Conservation (phyloP, 2,329 filamentous ascomycete genomes). For the Teratosphaeriaceae sp. region DNA sequence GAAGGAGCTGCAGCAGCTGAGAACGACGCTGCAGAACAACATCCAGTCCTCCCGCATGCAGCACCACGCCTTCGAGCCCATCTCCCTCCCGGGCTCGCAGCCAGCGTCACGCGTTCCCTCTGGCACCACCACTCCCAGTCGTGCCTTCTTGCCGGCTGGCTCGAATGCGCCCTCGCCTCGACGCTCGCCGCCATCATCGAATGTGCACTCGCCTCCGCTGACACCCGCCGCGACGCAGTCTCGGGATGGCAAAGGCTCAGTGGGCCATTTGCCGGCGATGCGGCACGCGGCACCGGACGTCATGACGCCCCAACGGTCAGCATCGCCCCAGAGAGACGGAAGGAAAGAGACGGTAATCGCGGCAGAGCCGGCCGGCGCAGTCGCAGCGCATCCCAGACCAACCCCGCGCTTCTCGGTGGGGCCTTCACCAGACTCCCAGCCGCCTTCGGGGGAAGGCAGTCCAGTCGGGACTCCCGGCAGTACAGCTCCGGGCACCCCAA, state of each 20-base stretch:
- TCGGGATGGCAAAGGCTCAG: slow-evolving; percentile 40
- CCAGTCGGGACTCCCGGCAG: slow-evolving; percentile 53
- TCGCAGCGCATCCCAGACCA: slow-evolving; percentile 42
- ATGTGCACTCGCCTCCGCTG: slow-evolving; percentile 80
- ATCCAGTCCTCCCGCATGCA: slow-evolving; percentile 78
- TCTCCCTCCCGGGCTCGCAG: slow-evolving; percentile 82
- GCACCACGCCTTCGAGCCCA: slow-evolving; percentile 82
- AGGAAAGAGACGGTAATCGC: too few relatives aligned
- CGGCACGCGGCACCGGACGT: slow-evolving; percentile 41
- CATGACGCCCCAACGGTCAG: slow-evolving; percentile 57
- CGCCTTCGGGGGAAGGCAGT: slow-evolving; percentile 51
- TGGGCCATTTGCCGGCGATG: slow-evolving; percentile 18
- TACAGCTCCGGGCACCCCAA: slow-evolving; percentile 48
- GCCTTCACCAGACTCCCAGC: slow-evolving; percentile 47
- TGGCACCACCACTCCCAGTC: slow-evolving; percentile 32
- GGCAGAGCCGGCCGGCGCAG: slow-evolving; percentile 25
- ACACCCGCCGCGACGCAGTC: slow-evolving; percentile 74
- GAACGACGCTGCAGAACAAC: slow-evolving; percentile 64
- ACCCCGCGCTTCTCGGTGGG: slow-evolving; percentile 51
- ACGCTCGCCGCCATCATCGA: slow-evolving; percentile 59
- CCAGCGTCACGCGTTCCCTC: slow-evolving; percentile 69
- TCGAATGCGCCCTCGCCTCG: slow-evolving; percentile 60
- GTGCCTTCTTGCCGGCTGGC: slow-evolving; percentile 35
- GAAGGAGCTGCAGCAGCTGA: slow-evolving; percentile 60
- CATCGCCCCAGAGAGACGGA: slow-evolving; percentile 34